Conservation (phyloP, 495 filamentous ascomycete species). For the Penicillium nucicola region DNA sequence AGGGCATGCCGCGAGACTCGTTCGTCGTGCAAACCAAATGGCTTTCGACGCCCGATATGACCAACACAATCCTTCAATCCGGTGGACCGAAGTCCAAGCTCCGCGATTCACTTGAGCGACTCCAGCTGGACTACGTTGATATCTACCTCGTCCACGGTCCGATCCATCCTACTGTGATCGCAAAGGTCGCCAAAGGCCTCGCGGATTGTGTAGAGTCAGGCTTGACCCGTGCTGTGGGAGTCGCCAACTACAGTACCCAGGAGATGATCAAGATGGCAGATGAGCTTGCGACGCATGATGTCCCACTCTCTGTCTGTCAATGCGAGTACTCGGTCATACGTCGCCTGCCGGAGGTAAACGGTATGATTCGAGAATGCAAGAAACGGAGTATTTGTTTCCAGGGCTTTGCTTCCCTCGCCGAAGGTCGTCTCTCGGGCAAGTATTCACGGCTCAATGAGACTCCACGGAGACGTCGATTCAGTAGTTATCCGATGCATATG, state of each 20-base stretch:
- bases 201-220: constrained; percentile 39
- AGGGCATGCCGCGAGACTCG: constrained; percentile 29
- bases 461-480: constrained; percentile 17
- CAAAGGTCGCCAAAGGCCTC: constrained; percentile 23
- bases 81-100: constrained; percentile 16
- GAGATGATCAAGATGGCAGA: constrained; percentile 39
- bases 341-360: constrained; percentile 18
- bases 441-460: constrained; percentile 21
- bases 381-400: constrained; percentile 25
- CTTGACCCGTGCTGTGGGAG: constrained; percentile 32
- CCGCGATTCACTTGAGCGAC: constrained; percentile 49
- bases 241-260: constrained; percentile 38
- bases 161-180: constrained; percentile 18
- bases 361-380: constrained; percentile 23
- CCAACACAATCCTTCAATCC: constrained; percentile 15
- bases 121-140: constrained; percentile 74
- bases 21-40: constrained; percentile 30
- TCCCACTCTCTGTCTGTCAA: constrained; percentile 22
- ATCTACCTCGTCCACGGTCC: constrained; percentile 74
- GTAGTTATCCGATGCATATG: constrained; percentile 27
- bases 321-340: constrained; percentile 27
- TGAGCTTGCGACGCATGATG: constrained; percentile 11
- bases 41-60: constrained; percentile 10
- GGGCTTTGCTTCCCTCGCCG: constrained; percentile 21
- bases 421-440: constrained; percentile 23